Conservation (phyloP, 2,329 filamentous ascomycete genomes). For the Atkinsonella texensis region DNA sequence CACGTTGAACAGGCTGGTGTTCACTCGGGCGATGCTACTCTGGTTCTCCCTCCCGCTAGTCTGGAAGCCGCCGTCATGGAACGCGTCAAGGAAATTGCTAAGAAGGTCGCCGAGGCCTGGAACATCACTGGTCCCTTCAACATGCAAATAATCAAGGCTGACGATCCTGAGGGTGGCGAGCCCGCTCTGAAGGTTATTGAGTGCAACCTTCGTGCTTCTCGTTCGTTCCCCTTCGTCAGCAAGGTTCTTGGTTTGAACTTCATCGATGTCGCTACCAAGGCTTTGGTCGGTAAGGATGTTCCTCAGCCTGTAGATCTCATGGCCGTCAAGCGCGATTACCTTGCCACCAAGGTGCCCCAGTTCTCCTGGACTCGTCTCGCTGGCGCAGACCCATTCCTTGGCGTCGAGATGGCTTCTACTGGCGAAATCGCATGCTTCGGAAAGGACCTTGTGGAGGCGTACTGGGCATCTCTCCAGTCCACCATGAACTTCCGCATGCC, state of each 20-base stretch:
- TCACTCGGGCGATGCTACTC: constrained; percentile 92
- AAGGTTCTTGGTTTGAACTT: constrained; percentile 96
- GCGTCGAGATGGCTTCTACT: constrained; percentile 93
- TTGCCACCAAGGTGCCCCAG: constrained; percentile 95
- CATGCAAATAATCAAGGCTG: constrained; percentile 98
- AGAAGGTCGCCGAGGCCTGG: constrained; percentile 96
- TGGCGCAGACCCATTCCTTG: constrained; percentile 92
- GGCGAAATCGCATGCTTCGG: constrained; percentile 99
- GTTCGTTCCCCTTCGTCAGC: constrained; percentile 96
- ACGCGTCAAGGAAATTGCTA: constrained; percentile 86
- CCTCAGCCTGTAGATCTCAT: constrained; percentile 82
- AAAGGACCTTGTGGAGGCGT: constrained; percentile 88
- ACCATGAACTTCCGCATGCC: constrained; percentile 99
- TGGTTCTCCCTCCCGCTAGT: constrained; percentile 76
- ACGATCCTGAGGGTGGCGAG: constrained; percentile 61
- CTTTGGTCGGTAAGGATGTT: constrained; percentile 73
- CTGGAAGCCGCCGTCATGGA: constrained; percentile 68
- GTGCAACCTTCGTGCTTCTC: constrained; percentile 93
- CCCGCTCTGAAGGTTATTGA: constrained; percentile 89
- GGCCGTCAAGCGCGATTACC: constrained; percentile 76
- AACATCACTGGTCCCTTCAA: constrained; percentile 97
- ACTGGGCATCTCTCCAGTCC: constrained; percentile 92
- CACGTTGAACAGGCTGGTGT: constrained; percentile 96
- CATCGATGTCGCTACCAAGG: constrained; percentile 89
- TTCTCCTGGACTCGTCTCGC: constrained; percentile 98